Evolutionary conservation across 1,284 basidiomycete genomes (phyloP).

Genomic region (Naganishia albida): DNA sequence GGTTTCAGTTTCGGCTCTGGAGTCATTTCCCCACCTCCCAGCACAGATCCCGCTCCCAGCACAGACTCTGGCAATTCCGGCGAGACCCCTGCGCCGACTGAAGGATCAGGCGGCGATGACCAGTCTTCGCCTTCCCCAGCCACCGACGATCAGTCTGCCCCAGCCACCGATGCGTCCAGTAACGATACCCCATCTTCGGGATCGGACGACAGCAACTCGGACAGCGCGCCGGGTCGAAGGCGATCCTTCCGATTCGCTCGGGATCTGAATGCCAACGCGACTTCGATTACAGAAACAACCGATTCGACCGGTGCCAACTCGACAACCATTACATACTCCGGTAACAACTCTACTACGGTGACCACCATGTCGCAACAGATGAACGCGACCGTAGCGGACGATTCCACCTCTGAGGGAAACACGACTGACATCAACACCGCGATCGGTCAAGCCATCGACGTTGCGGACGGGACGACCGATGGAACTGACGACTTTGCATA

Average conservation of each 20-base stretch:
- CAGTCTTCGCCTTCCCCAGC: no score
- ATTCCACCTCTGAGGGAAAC: not conserved
- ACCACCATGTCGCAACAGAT: not conserved
- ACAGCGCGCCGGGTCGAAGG: conserved; percentile 3
- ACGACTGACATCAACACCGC: not conserved
- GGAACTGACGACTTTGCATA: not conserved
- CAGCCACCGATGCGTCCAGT: no score
- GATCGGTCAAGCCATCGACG: not conserved
- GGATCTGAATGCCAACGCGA: not conserved
- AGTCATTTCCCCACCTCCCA: not conserved
- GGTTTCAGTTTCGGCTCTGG: not conserved
- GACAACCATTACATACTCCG: no score
- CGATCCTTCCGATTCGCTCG: conserved; percentile 18
- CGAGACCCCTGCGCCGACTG: not conserved
- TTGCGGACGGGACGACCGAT: not conserved
- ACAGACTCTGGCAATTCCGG: not conserved
- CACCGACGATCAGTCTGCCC: no score
- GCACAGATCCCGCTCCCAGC: not conserved
- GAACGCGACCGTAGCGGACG: not conserved
- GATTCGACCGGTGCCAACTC: no score
- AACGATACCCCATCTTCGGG: not conserved
- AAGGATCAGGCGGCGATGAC: no score
- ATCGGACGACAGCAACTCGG: not conserved
- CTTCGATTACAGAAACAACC: not conserved
- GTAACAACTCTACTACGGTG: not conserved